A percentile compares a stretch with the other conserved stretches of the same genome.
Evolutionary conservation across 495 filamentous ascomycete species (phyloP).

Genomic region (Annulohypoxylon moriforme): DNA sequence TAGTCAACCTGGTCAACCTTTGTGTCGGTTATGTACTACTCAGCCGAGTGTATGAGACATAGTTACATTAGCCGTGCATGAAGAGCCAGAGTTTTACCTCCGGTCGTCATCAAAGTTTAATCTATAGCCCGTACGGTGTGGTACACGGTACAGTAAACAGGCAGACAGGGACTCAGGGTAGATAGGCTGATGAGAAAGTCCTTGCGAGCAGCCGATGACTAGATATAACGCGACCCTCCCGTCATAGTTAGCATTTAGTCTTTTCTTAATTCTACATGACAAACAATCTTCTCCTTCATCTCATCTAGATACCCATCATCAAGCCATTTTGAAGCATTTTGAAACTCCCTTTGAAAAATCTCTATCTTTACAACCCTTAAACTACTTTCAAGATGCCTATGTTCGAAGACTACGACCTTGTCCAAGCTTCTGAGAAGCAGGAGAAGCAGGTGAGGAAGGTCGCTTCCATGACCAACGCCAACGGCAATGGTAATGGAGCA

Average conservation of each 20-base stretch:
- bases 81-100: slow-evolving; percentile 19
- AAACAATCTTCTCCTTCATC: slow-evolving; percentile 13
- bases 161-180: neutral
- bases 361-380: neutral
- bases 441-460: slow-evolving; percentile 48
- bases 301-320: slow-evolving; percentile 2
- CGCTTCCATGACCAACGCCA: slow-evolving; percentile 33
- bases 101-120: slow-evolving; percentile 21
- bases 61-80: slow-evolving; percentile 23
- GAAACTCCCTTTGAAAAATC: neutral
- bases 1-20: neutral
- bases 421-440: slow-evolving; percentile 52
- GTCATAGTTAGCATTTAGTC: slow-evolving; percentile 24
- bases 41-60: slow-evolving; percentile 19
- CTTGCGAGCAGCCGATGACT: slow-evolving; percentile 11
- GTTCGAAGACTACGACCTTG: slow-evolving; percentile 70
- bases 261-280: slow-evolving; percentile 22
- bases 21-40: slow-evolving; percentile 24
- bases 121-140: slow-evolving; percentile 11
- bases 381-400: slow-evolving; percentile 66
- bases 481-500: slow-evolving; percentile 32
- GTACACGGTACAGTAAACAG: slow-evolving; percentile 16
- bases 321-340: slow-evolving; percentile 8
- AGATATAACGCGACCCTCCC: slow-evolving; percentile 41
- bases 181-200: slow-evolving; percentile 4